Evolutionary conservation across 1,284 basidiomycete genomes (phyloP).

Genomic region (Ceratobasidium sp.): DNA sequence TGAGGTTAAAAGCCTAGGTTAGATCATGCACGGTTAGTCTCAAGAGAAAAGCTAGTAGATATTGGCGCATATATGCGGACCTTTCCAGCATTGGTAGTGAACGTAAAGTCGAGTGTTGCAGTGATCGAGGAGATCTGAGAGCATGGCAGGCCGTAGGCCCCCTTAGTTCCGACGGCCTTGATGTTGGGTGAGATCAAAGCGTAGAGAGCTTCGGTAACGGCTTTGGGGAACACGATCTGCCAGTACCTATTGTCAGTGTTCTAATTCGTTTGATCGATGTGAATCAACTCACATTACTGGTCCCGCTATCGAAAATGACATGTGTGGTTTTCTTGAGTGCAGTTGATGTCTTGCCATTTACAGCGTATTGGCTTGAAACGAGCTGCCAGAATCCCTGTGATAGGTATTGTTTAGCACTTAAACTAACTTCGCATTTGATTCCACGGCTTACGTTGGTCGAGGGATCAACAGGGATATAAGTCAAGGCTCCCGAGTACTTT

Average conservation of each 20-base stretch:
- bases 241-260: neutral
- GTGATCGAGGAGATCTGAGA: conserved; percentile 62
- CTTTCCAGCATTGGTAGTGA: conserved; percentile 62
- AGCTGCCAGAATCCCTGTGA: conserved; percentile 60
- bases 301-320: conserved; percentile 71
- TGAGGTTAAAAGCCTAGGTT: conserved; percentile 63
- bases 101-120: conserved; percentile 66
- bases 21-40: neutral
- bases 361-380: conserved; percentile 61
- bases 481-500: conserved; percentile 65
- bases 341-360: conserved; percentile 67
- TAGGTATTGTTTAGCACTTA: too few relatives aligned
- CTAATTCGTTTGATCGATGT: neutral
- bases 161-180: conserved; percentile 63
- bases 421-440: neutral
- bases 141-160: conserved; percentile 70
- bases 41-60: conserved; percentile 61
- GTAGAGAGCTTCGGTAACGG: conserved; percentile 66
- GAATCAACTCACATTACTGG: conserved; percentile 63
- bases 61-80: conserved; percentile 57
- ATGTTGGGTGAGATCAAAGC: conserved; percentile 69
- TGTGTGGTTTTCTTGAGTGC: conserved; percentile 60
- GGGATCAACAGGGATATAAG: conserved; percentile 60
- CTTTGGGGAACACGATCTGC: conserved; percentile 53
- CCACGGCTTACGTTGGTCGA: conserved; percentile 48